A percentile compares a stretch with the other conserved stretches of the same genome.
phyloP scores from a whole-genome alignment of 208 protist genomes.

The Porcisia deanei region DNA sequence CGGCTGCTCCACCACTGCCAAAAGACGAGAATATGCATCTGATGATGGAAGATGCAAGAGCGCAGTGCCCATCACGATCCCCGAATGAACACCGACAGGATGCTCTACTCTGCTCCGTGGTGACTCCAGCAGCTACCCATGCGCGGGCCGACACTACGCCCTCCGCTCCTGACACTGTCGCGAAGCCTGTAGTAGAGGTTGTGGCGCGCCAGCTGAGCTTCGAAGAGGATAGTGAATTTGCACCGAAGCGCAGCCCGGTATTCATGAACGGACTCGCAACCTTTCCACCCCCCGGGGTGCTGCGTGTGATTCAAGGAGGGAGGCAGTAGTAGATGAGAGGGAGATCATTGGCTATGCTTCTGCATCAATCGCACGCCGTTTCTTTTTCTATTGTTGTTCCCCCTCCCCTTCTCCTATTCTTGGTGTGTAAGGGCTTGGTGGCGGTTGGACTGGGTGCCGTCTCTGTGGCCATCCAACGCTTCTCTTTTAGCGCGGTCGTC shows the following conservation, averaged over 20 bases:
- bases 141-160: not conserved
- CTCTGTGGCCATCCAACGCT: no score
- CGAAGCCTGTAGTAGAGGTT: slow-evolving; percentile 20
- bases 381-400: no score
- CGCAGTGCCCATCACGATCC: not conserved
- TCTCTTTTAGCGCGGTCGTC: no score
- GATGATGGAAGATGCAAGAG: not conserved
- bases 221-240: slow-evolving; percentile 11
- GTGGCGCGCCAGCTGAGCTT: slow-evolving; percentile 32
- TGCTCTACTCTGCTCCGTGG: not conserved
- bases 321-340: not conserved
- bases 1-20: not conserved
- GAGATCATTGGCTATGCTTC: not conserved
- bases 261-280: not conserved
- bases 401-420: no score
- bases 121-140: not conserved
- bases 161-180: slow-evolving; percentile 12
- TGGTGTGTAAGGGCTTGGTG: not conserved
- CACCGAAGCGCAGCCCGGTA: not conserved
- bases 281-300: not conserved
- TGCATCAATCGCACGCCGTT: not conserved
- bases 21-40: not conserved
- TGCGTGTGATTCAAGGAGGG: not conserved
- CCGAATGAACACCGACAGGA: no score
- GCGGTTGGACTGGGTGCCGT: no score